phyloP scores from a whole-genome alignment of 2,329 filamentous ascomycete genomes.

The Colletotrichum tanaceti region DNA sequence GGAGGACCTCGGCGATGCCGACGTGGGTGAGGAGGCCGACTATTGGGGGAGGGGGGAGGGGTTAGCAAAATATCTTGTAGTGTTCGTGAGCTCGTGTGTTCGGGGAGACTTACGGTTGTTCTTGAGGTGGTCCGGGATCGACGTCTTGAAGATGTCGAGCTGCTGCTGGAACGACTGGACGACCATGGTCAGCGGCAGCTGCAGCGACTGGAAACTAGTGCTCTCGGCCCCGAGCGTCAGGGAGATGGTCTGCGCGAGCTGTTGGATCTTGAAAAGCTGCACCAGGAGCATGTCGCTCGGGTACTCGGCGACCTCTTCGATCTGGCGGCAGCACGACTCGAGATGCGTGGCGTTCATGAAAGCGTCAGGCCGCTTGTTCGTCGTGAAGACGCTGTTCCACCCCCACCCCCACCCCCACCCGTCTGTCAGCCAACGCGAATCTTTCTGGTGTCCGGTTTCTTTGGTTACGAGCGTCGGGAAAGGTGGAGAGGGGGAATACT shows the following conservation, averaged over 20 bases:
- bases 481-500: slow-evolving; percentile 40
- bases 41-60: slow-evolving; percentile 46
- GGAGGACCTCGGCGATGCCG: slow-evolving; percentile 58
- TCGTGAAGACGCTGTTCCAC: slow-evolving; percentile 55
- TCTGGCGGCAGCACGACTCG: slow-evolving; percentile 56
- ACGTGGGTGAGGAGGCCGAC: slow-evolving; percentile 56
- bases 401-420: too few relatives aligned
- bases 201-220: slow-evolving; percentile 47
- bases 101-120: slow-evolving; percentile 48
- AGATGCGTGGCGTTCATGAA: slow-evolving; percentile 60
- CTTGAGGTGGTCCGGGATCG: slow-evolving; percentile 51
- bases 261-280: slow-evolving; percentile 60
- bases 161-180: slow-evolving; percentile 59
- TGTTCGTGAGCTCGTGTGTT: too few relatives aligned
- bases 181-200: slow-evolving; percentile 55
- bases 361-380: slow-evolving; percentile 60
- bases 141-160: slow-evolving; percentile 53
- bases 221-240: slow-evolving; percentile 51
- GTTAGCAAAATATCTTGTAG: background rate
- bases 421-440: background rate
- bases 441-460: background rate
- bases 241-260: slow-evolving; percentile 60
- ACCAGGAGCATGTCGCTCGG: slow-evolving; percentile 59
- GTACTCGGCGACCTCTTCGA: slow-evolving; percentile 56
- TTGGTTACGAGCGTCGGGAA: too few relatives aligned